Evolutionary conservation across 2,329 filamentous ascomycete species (phyloP), one percentile per base, ranked within the genome.

Genomic region (Thyridium curvatum): DNA sequence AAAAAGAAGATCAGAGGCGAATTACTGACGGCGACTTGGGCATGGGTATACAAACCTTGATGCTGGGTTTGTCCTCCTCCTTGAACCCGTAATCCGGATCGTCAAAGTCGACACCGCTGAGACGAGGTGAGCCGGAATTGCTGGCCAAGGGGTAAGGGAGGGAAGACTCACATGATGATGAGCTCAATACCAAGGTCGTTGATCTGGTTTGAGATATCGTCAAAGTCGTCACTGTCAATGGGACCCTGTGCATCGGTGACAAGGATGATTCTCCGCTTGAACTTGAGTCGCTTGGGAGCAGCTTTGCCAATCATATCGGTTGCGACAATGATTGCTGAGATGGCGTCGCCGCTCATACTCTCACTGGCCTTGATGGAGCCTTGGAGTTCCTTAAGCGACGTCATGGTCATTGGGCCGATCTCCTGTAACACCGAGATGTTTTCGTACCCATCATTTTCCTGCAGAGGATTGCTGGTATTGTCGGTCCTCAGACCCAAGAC

Each of bases 21-120:
- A 37, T 26, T 32, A 15, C n/a, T 18, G 30, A 29, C 18, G 37
- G 18, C 13, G 31, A 32, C 14, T 37, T 56, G 26, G 54, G 55
- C 34, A 39, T n/a, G 13, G 28, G 10, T 16, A 12, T 8, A 37
- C 38, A 31, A 53, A 83, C 81, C 71, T 97, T 97, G 37, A 61
- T 57, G 1, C 58, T 48, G 14, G 82, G 66, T 57, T 98, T 98
- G 47, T 85, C 77, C 58, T 96, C 89, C 63, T 97, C 91, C 59
- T 94, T 94, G 56, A 87, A 86, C 32, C 90, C 90, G 54, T 84
- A 95, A 3, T 94, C 89, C 1, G 78, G 58, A 57, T 96, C 89
- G 55, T 98, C 89, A 60, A 98, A 97, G 58, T 98, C 93, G 14
- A 94, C 78, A 12, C 93, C 93, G 39, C 84, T 90, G 32, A 7